Percentiles rank a stretch among this genome's conserved stretches.
These are phyloP conservation scores for Paracamarosporium sp. DNA, from an alignment of 2,329 filamentous ascomycete genomes.

Conservation along the genomic window DNA sequence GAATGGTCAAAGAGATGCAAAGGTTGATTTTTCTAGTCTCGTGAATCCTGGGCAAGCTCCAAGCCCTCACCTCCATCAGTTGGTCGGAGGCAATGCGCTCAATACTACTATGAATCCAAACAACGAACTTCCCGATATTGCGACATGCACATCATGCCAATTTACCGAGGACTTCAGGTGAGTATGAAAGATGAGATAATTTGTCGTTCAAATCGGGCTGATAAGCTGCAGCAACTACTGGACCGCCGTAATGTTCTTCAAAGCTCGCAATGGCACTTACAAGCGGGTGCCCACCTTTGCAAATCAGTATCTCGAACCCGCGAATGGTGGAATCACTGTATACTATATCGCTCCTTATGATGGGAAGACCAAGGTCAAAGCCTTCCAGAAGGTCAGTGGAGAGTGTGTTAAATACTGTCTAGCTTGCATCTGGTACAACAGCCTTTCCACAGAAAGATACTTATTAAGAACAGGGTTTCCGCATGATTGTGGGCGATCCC, in stretches of 20 bases:
- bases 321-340: constrained; percentile 24
- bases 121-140: constrained; percentile 31
- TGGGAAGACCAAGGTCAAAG: constrained; percentile 44
- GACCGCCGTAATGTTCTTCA: constrained; percentile 37
- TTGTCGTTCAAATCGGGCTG: too few relatives aligned
- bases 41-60: constrained; percentile 47
- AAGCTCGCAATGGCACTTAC: constrained; percentile 39
- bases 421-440: too few relatives aligned
- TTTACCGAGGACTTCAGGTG: constrained; percentile 50
- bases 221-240: constrained; percentile 43
- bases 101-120: constrained; percentile 51
- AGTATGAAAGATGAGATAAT: too few relatives aligned
- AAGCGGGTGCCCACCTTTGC: constrained; percentile 42
- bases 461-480: too few relatives aligned
- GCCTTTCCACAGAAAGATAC: too few relatives aligned
- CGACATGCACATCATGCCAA: constrained; percentile 53
- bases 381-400: too few relatives aligned
- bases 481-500: too few relatives aligned
- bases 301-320: constrained; percentile 17
- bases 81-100: constrained; percentile 56
- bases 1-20: too few relatives aligned
- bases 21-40: too few relatives aligned
- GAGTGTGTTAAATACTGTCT: too few relatives aligned
- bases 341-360: constrained; percentile 29
- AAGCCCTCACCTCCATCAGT: constrained; percentile 49